Base-by-base conservation (phyloP, 345 rosid species). In the Heritiera fomes region DNA sequence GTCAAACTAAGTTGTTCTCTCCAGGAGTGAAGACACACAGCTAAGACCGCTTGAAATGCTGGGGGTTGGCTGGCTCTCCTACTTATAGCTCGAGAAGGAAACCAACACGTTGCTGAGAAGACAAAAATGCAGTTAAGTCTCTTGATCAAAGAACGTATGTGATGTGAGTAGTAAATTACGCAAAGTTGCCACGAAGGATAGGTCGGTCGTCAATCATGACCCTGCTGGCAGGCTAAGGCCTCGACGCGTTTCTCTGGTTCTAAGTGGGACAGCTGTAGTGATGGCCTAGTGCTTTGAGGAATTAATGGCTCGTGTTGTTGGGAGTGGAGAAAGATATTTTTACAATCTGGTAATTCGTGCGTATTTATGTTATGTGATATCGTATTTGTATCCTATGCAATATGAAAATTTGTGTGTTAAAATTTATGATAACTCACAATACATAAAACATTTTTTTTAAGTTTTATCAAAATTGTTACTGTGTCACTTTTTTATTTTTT, bases 251-350 rank as follows among this genome's bases (percentile, higher is more conserved):
- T 60, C 38, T 18, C n/a, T 71, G 41, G 20, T 45, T 55, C 34
- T 18, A 15, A 10, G 62, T 53, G 52, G 61, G 63, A 81, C 84
- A 77, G 84, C 81, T 77, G 81, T 46, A 73, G n/a, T 73, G 75
- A 64, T 72, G 67, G 74, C 12, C 61, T n/a, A 28, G 8, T 18
- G 6, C 70, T 30, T 6, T 75, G 53, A 72, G 20, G 41, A 82
- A 73, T 82, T 66, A 78, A 82, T 82, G 84, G 63, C 75, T 38
- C 6, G 4, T 58, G 0, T 59, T 68, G 83, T 77, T 81, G 83
- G 83, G 83, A 41, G 53, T 38, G 3, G 49, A 65, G 40, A n/a
- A 13, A 23, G 41, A 43, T 43, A 23, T 23, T 23, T 23, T 23
- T 23, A 23, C 28, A 23, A 23, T 23, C 28, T 23, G 28, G 28